Evolutionary conservation across 306 rosid species (phyloP), one percentile per base, ranked within the genome.

Genomic region (Begonia fuchsioides): DNA sequence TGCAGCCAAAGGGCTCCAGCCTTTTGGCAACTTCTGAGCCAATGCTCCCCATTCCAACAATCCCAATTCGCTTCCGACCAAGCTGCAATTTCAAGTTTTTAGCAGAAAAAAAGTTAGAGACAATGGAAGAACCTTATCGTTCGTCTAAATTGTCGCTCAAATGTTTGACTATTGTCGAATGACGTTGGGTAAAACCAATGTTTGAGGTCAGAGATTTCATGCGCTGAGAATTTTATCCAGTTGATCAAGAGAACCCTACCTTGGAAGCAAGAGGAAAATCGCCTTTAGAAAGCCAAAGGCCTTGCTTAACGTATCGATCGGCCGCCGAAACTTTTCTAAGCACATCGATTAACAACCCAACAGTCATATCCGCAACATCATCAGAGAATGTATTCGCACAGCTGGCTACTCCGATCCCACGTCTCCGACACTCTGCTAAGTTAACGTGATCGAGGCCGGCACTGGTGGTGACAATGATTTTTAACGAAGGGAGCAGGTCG

Each of bases 41-140:
- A 15, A 80, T 68, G 43, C 51, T 73, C 43, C 79, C 85, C 43
- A 81, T 43, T 2, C 81, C 90, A 53, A 76, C 69, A 1, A 81
- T 66, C 15, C 77, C 75, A 13, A 73, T 68, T 51, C 50, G 64
- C 63, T 71, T 76, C 43, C 74, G 67, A 35, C 67, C 49, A 17
- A 74, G 2, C 82, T 76, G 59, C 59, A 43, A 43, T 13, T 5
- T 46, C 14, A 8, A 38, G 38, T 18, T 43, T 47, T 8, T 48
- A 8, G 15, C 13, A 12, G n/a, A 32, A 14, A 44, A 32, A 0
- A 5, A 8, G 35, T 26, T 2, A 26, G 35, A 26, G 7, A 26
- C 35, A 26, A 26, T 26, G 35, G 35, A 26, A 26, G 35, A 26
- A 26, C 1, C 35, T 3, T 8, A 26, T 26, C 35, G 7, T 26